Base-by-base conservation (phyloP, 2,329 filamentous ascomycete species). In the Alternaria gaisen region DNA sequence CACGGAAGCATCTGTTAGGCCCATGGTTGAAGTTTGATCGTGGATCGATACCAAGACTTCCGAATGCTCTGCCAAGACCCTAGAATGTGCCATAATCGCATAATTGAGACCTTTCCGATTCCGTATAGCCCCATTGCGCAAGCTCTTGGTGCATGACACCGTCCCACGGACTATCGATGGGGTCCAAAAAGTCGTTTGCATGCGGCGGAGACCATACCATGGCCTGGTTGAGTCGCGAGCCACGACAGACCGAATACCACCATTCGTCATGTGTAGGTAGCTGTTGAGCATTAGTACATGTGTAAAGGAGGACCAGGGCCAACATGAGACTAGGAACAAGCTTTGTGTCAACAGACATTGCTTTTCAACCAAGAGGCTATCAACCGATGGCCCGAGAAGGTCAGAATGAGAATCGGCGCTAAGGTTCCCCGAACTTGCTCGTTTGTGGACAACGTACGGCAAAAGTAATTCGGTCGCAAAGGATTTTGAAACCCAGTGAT, bases 61-160 rank as follows among this genome's bases (percentile, higher is more conserved):
- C 16, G 14, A 55, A 55, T 32, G 41, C 52, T 3, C 18, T 26
- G n/a, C 16, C 52, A 20, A 55, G 40, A 14, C 52, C 52, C 52
- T 41, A 55, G 28, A 38, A 44, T 20, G 40, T 18, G 28, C 34
- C 41, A 14, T 46, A 55, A 7, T 54, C 52, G 12, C 53, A 52
- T n/a, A 52, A 12, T 11, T 36, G 48, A 41, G 36, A 18, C 20
- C 34, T 48, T 26, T 34, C 46, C 5, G 46, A 48, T 36, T 26
- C 48, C 3, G 20, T n/a, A 18, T 52, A 52, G 4, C 48, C 34
- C 48, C 48, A 52, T 36, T 52, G 48, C 20, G 48, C 48, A 20
- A 52, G 22, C 48, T 52, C 48, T 10, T 36, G 14, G 20, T n/a
- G 8, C 32, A 52, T 32, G 14, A 14, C 8, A 12, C 48, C 48